phyloP scores from a whole-genome alignment of 169 alveolate genomes.

The Theileria sp. region DNA sequence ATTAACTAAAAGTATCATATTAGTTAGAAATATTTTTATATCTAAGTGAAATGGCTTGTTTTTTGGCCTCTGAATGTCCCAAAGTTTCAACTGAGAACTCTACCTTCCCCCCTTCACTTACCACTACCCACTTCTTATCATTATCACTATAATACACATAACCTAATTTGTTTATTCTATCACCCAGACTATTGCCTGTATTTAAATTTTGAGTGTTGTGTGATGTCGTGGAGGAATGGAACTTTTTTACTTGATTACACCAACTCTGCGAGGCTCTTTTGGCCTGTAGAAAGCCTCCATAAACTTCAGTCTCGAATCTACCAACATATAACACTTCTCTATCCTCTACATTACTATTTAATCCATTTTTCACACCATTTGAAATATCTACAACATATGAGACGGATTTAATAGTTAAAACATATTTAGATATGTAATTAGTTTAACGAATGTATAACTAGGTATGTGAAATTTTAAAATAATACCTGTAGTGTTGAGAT shows the following conservation, averaged over 20 bases:
- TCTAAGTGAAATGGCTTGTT: conserved; percentile 3
- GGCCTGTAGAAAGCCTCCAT: conserved; percentile 57
- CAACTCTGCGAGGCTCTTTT: conserved; percentile 55
- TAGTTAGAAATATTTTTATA: background rate
- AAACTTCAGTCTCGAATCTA: conserved; percentile 32
- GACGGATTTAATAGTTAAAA: background rate
- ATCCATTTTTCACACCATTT: conserved; percentile 15
- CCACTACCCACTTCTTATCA: conserved; percentile 15
- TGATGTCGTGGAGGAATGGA: background rate
- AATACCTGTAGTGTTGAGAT: background rate
- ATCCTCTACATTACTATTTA: conserved; percentile 22
- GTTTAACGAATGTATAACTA: background rate
- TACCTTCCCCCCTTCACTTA: background rate
- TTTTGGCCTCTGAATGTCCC: conserved; percentile 6
- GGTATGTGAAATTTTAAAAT: too few species aligned
- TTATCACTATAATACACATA: background rate
- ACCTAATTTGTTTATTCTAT: background rate
- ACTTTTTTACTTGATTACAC: conserved; percentile 20
- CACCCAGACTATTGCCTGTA: background rate
- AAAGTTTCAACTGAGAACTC: background rate
- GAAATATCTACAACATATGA: background rate
- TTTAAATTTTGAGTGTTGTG: background rate
- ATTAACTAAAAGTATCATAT: background rate
- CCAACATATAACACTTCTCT: conserved; percentile 44
- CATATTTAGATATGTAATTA: background rate